phyloP scores from a whole-genome alignment of 73 alveolate species.

The Paramecium pentaurelia region DNA sequence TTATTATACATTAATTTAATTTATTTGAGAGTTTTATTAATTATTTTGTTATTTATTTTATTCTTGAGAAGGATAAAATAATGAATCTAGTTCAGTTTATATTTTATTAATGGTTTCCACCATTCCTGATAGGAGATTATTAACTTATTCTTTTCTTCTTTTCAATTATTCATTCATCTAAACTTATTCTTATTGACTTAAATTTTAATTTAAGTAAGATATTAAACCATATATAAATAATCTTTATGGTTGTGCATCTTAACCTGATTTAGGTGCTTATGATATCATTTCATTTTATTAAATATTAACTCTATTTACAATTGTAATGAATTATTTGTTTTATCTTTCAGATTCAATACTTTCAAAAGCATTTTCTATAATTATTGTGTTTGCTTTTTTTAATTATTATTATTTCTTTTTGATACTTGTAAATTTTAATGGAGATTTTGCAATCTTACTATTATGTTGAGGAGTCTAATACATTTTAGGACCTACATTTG shows the following conservation, averaged over 20 bases:
- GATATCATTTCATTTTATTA: background rate
- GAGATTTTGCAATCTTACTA: background rate
- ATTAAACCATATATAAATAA: background rate
- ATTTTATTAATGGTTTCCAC: background rate
- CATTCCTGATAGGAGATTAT: background rate
- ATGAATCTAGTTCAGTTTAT: background rate
- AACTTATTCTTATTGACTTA: background rate
- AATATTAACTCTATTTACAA: background rate
- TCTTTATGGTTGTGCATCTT: background rate
- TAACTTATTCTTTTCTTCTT: background rate
- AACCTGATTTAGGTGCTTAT: conserved; percentile 21
- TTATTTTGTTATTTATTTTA: background rate
- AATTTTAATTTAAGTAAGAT: background rate
- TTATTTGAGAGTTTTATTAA: background rate
- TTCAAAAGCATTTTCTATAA: conserved; percentile 21
- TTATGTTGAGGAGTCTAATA: background rate
- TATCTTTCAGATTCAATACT: conserved; percentile 16
- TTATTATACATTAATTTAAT: background rate
- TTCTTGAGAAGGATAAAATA: background rate
- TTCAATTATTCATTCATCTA: background rate
- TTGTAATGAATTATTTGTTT: background rate
- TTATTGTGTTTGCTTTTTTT: background rate
- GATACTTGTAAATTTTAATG: background rate
- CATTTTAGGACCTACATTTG: background rate
- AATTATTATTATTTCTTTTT: background rate